Evolutionary conservation across 1,284 basidiomycete species (phyloP), one percentile per base, ranked within the genome.

Genomic region (Exsudoporus floridanus): DNA sequence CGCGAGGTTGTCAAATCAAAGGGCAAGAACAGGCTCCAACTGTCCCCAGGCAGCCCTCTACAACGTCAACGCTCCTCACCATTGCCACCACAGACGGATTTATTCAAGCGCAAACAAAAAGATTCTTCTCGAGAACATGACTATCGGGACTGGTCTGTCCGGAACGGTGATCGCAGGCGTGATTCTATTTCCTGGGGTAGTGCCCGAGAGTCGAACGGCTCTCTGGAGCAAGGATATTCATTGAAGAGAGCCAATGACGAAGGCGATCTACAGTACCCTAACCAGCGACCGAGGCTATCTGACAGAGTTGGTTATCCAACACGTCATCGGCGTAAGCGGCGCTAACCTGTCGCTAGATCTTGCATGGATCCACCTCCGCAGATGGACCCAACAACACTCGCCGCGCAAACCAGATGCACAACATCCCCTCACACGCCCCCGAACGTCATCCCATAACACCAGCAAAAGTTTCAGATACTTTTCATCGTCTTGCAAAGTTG

Each of bases 401-500:
- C 8, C 45, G 51, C 10, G n/a, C 50, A 25, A 23, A 36, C 13
- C 54, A 53, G 47, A 34, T 49, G 18, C 49, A 59, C 18, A 57
- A 54, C 42, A 40, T 21, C 46, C 2, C 42, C 35, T 31, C 52
- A 34, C 35, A 16, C 12, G 16, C 44, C 5, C 40, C 53, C 31
- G 51, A 52, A 40, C 41, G 48, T 28, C 40, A 46, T 34, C 14
- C 27, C 13, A 61, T 49, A 49, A 13, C 54, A 25, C 49, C 39
- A 27, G 21, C 42, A 14, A 65, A 50, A 13, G 47, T 56, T 25
- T 56, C 62, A 36, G 61, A 67, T 41, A 58, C 60, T 13, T 73
- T 73, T 43, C 55, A 56, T 49, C 64, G 69, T 44, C 68, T 80
- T 39, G 74, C 77, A 49, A 74, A 72, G 78, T 80, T 46, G 52